These are phyloP conservation scores for Sarocladiaceae sp. DNA, from an alignment of 2,329 filamentous ascomycete species.

Conservation along the genomic window DNA sequence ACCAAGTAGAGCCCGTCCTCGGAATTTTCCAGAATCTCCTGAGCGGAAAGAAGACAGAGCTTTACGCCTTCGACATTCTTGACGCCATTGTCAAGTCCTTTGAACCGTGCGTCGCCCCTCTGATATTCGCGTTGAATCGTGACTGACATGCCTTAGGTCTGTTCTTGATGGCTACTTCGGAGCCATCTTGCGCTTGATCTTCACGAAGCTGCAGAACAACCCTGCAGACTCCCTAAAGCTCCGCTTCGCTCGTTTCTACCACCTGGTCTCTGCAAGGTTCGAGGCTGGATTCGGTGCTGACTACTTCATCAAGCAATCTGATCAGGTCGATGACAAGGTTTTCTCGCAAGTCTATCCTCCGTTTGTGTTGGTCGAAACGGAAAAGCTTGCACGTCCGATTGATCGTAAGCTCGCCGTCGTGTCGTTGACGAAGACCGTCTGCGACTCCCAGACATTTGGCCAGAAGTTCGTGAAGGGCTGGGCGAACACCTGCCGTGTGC, in stretches of 20 bases:
- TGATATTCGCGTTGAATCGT: not conserved
- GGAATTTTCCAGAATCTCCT: constrained; percentile 94
- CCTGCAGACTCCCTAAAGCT: constrained; percentile 75
- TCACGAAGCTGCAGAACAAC: constrained; percentile 67
- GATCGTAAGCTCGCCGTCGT: constrained; percentile 94
- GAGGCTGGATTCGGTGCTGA: constrained; percentile 85
- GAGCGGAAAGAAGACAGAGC: constrained; percentile 76
- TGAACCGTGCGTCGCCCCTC: constrained; percentile 55
- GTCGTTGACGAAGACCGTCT: constrained; percentile 87
- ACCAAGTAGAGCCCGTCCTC: constrained; percentile 83
- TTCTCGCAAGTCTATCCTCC: constrained; percentile 83
- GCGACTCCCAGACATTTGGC: constrained; percentile 80
- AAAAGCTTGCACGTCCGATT: constrained; percentile 79
- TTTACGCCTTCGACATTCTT: constrained; percentile 83
- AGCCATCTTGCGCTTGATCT: constrained; percentile 75
- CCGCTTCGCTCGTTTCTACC: constrained; percentile 91
- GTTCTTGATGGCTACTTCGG: constrained; percentile 73
- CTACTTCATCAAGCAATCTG: constrained; percentile 83
- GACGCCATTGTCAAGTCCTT: constrained; percentile 74
- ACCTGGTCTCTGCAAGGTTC: constrained; percentile 75
- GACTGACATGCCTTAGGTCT: constrained; percentile 34
- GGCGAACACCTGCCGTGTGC: constrained; percentile 82
- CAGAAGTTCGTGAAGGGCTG: constrained; percentile 83
- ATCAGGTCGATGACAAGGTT: constrained; percentile 72
- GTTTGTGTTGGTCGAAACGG: constrained; percentile 84